Evolutionary conservation across 2,329 filamentous ascomycete species (phyloP).

Genomic region (Harringtonia aguacate): DNA sequence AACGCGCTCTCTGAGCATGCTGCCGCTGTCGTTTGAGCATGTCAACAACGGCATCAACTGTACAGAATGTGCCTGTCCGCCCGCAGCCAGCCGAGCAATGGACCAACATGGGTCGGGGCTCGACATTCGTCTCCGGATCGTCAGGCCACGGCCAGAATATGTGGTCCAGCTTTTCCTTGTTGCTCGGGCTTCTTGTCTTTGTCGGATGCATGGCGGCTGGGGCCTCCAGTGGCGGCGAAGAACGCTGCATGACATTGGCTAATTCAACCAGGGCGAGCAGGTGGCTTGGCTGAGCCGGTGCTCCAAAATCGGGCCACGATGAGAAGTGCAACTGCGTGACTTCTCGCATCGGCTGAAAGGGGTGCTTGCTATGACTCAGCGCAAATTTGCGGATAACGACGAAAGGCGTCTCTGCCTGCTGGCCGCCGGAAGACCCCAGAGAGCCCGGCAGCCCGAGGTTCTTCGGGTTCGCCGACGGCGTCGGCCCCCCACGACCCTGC

Average conservation of each 20-base stretch:
- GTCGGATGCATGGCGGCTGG: not conserved
- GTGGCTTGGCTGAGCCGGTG: conserved; percentile 79
- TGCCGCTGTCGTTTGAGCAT: conserved; percentile 79
- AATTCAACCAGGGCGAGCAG: conserved; percentile 84
- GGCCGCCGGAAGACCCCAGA: conserved; percentile 15
- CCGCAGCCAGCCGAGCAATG: conserved; percentile 96
- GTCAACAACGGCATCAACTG: conserved; percentile 89
- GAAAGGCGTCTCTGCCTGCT: conserved; percentile 51
- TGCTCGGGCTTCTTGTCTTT: not conserved
- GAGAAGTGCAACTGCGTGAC: conserved; percentile 92
- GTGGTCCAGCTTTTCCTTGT: conserved; percentile 11
- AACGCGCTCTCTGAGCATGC: not conserved
- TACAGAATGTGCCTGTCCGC: conserved; percentile 91
- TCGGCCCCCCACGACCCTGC: too few relatives aligned
- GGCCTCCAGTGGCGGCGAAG: conserved; percentile 17
- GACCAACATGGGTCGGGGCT: conserved; percentile 66
- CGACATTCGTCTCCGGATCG: conserved; percentile 45
- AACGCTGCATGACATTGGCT: conserved; percentile 62
- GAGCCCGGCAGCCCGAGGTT: not conserved
- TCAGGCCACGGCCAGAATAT: conserved; percentile 36
- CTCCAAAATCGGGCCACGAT: conserved; percentile 95
- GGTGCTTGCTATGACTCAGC: conserved; percentile 62
- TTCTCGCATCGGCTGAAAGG: conserved; percentile 79
- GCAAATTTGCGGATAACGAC: conserved; percentile 83
- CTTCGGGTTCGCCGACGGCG: too few relatives aligned